Evolutionary conservation across 2,329 filamentous ascomycete genomes (phyloP).

Genomic region (Cladophialophora immunda): DNA sequence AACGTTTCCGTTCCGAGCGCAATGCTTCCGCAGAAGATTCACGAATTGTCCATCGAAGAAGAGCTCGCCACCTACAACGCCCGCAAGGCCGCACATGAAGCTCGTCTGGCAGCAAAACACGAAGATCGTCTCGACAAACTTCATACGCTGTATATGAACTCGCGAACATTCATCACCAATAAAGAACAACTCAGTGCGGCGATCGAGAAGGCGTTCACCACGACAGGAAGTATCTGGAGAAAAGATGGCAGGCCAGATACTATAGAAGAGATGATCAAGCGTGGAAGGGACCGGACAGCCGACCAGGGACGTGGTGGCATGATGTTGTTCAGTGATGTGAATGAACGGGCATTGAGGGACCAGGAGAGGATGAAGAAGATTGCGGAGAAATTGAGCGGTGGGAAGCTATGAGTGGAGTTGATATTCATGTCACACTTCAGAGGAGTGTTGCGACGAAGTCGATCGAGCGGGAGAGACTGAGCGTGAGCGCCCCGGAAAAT

Average conservation of each 20-base stretch:
- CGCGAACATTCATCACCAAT: constrained; percentile 83
- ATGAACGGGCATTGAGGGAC: constrained; percentile 46
- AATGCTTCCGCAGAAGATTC: constrained; percentile 55
- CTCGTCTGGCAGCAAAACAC: constrained; percentile 60
- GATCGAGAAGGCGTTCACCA: constrained; percentile 79
- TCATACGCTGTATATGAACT: constrained; percentile 89
- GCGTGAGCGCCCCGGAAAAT: background rate
- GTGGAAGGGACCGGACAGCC: constrained; percentile 28
- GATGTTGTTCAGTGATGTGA: constrained; percentile 39
- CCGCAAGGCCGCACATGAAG: constrained; percentile 48
- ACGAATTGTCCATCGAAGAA: constrained; percentile 30
- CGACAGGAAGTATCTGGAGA: constrained; percentile 63
- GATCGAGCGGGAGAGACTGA: background rate
- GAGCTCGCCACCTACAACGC: constrained; percentile 51
- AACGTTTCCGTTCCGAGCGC: constrained; percentile 69
- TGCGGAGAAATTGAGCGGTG: constrained; percentile 73
- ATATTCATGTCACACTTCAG: background rate
- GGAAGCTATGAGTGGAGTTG: constrained; percentile 59
- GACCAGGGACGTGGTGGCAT: constrained; percentile 31
- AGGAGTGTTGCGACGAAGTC: background rate
- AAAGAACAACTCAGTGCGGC: constrained; percentile 77
- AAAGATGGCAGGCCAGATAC: constrained; percentile 56
- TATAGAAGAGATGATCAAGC: constrained; percentile 55
- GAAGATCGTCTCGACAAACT: constrained; percentile 74
- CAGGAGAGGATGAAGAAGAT: constrained; percentile 69